A percentile compares a stretch with the other conserved stretches of the same genome.
Evolutionary conservation across 805 yeast genomes (phyloP).

Genomic region (Kodamaea laetipori): DNA sequence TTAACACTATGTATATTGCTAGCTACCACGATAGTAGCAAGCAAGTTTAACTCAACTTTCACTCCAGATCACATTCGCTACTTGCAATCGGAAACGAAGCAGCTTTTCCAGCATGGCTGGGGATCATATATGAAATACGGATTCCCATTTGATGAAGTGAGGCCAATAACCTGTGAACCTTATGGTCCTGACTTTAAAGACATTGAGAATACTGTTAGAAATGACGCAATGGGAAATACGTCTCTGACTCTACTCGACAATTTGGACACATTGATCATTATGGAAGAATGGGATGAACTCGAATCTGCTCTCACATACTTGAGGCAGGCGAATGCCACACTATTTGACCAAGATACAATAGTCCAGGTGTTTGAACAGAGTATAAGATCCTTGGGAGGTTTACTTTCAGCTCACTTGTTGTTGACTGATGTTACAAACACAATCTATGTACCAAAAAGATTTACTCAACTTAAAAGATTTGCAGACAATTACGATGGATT

Average conservation of each 20-base stretch:
- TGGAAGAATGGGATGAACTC: slow-evolving; percentile 64
- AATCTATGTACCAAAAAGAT: slow-evolving; percentile 27
- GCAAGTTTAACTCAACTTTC: slow-evolving; percentile 28
- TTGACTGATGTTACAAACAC: slow-evolving; percentile 29
- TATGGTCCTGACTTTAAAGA: slow-evolving; percentile 63
- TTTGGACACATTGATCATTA: slow-evolving; percentile 73
- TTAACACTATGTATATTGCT: slow-evolving; percentile 2
- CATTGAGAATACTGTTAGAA: slow-evolving; percentile 56
- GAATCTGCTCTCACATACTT: slow-evolving; percentile 32
- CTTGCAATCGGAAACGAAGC: slow-evolving; percentile 48
- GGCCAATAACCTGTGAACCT: slow-evolving; percentile 71
- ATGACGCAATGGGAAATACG: slow-evolving; percentile 85
- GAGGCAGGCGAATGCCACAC: slow-evolving; percentile 37
- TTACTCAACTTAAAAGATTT: slow-evolving; percentile 28
- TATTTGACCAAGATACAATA: slow-evolving; percentile 65
- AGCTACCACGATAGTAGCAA: background rate
- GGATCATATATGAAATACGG: slow-evolving; percentile 65
- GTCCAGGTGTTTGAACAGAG: slow-evolving; percentile 89
- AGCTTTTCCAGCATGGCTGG: slow-evolving; percentile 76
- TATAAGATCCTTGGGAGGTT: slow-evolving; percentile 80
- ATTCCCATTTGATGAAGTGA: slow-evolving; percentile 80
- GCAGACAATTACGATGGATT: slow-evolving; percentile 62
- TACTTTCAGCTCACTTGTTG: slow-evolving; percentile 71
- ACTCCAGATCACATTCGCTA: slow-evolving; percentile 38
- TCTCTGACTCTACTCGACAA: slow-evolving; percentile 79